Evolutionary conservation across 2,329 filamentous ascomycete species (phyloP).

Genomic region (Trichoderma atrobrunneum): DNA sequence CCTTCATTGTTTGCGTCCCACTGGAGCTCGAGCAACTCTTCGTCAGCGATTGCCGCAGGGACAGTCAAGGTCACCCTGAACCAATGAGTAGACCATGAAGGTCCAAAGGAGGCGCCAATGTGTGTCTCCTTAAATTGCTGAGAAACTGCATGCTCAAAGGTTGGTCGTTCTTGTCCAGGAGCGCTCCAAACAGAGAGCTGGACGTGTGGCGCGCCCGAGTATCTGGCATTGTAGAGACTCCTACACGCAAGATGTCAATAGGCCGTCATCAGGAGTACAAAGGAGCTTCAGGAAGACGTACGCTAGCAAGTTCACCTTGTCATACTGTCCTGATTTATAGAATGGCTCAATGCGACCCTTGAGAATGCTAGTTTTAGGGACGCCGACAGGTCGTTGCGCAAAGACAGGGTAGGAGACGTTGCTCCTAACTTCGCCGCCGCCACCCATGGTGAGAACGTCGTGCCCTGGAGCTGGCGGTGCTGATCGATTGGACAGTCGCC

Average conservation of each 20-base stretch:
- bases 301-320: slow-evolving; percentile 69
- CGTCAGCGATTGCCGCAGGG: slow-evolving; percentile 67
- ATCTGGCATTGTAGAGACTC: slow-evolving; percentile 39
- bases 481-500: slow-evolving; percentile 37
- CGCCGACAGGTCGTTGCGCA: slow-evolving; percentile 59
- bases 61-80: slow-evolving; percentile 81
- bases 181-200: slow-evolving; percentile 85
- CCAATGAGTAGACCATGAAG: slow-evolving; percentile 98
- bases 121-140: slow-evolving; percentile 72
- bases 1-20: slow-evolving; percentile 96
- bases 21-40: slow-evolving; percentile 86
- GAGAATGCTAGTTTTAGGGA: slow-evolving; percentile 83
- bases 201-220: slow-evolving; percentile 69
- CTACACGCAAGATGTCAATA: slow-evolving; percentile 27
- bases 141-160: slow-evolving; percentile 77
- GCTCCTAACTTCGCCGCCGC: slow-evolving; percentile 44
- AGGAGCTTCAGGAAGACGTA: slow-evolving; percentile 39
- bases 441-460: slow-evolving; percentile 48
- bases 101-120: slow-evolving; percentile 79
- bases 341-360: slow-evolving; percentile 79
- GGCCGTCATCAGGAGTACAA: neutral
- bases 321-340: slow-evolving; percentile 74
- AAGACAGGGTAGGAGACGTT: slow-evolving; percentile 51
- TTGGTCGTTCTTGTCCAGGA: slow-evolving; percentile 73
- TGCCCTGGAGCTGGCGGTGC: slow-evolving; percentile 36